Conservation (phyloP, 139 green algal genomes). For the Picochlorum sp. region DNA sequence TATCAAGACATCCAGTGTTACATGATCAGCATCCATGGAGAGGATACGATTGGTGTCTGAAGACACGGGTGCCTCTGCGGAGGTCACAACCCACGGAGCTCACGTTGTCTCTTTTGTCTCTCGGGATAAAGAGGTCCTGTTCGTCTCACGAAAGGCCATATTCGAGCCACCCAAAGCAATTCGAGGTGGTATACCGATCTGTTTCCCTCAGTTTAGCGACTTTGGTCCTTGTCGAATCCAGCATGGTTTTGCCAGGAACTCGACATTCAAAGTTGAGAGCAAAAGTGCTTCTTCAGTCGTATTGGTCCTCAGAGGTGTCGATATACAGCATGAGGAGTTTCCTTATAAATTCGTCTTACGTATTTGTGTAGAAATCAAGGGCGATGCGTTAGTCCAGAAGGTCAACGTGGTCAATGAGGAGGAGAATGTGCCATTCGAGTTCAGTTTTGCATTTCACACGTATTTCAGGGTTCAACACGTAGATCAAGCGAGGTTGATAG, state of each 20-base stretch:
- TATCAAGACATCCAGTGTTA: too few species aligned
- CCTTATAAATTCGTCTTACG: constrained; percentile 38
- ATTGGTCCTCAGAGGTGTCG: constrained; percentile 16
- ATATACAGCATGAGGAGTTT: constrained; percentile 15
- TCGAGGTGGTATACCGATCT: constrained; percentile 72
- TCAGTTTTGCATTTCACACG: constrained; percentile 78
- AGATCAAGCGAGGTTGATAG: constrained; percentile 23
- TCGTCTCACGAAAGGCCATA: constrained; percentile 48
- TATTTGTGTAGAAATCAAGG: not conserved
- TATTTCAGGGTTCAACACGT: constrained; percentile 51
- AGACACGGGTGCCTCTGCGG: not conserved
- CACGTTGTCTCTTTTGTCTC: constrained; percentile 55
- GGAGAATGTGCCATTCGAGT: constrained; percentile 29
- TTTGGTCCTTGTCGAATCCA: constrained; percentile 59
- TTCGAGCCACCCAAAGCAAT: constrained; percentile 83
- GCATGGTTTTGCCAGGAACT: constrained; percentile 83
- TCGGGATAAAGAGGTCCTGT: not conserved
- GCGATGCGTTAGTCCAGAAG: not conserved
- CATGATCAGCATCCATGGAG: too few species aligned
- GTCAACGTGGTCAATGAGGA: not conserved
- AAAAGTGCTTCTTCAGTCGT: constrained; percentile 8
- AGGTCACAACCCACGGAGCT: constrained; percentile 59
- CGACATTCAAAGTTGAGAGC: constrained; percentile 35
- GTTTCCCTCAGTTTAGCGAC: constrained; percentile 79
- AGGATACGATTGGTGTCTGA: too few species aligned